Percentiles rank a stretch among this genome's conserved stretches.
Evolutionary conservation across 257 asterid species (phyloP).

Genomic region (Solanum dulcamara): DNA sequence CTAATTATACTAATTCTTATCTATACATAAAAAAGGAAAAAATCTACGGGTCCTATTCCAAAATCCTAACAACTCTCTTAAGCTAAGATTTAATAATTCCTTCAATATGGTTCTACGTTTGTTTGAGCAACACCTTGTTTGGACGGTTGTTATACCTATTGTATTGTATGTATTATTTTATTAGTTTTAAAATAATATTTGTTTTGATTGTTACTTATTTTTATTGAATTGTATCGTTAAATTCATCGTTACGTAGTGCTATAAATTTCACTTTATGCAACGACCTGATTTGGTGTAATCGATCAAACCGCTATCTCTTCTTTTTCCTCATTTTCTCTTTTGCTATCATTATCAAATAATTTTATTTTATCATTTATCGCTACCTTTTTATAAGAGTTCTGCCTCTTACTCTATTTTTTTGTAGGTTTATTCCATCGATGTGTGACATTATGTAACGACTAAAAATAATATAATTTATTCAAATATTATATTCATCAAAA

Average conservation of each 20-base stretch:
- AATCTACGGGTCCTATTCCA: not conserved
- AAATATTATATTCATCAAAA: no score
- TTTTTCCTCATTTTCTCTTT: not conserved
- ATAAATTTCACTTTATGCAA: not conserved
- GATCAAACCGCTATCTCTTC: not conserved
- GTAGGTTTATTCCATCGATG: not conserved
- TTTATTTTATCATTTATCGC: not conserved
- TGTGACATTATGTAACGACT: not conserved
- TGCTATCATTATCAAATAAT: not conserved
- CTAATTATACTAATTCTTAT: not conserved
- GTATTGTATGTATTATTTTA: fast-evolving
- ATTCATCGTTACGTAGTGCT: not conserved
- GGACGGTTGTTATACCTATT: not conserved
- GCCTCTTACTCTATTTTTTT: not conserved
- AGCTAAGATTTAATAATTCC: not conserved
- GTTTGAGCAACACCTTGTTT: not conserved
- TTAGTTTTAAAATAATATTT: not conserved
- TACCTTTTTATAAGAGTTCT: not conserved
- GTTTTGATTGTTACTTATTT: not conserved
- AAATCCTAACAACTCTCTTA: not conserved
- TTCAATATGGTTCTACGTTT: not conserved
- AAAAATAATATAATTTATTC: no score
- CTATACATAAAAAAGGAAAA: not conserved
- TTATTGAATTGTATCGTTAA: fast-evolving
- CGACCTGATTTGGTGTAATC: not conserved